Conservation (phyloP, 306 rosid genomes). For the Begonia loranthoides region DNA sequence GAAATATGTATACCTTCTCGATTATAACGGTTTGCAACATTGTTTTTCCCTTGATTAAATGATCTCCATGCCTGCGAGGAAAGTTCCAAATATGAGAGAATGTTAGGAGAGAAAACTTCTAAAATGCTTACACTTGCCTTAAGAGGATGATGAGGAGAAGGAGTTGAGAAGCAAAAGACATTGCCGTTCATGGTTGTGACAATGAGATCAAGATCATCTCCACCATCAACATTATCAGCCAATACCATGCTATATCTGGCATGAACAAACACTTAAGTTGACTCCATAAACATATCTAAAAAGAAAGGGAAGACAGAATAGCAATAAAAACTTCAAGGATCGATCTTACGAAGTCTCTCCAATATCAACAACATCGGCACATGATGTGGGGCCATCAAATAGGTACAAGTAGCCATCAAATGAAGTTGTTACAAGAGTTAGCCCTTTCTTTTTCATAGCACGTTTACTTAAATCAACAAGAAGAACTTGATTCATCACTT, state of each 20-base stretch:
- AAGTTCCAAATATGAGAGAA: not conserved
- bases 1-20: slow-evolving; percentile 79
- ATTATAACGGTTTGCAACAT: slow-evolving; percentile 41
- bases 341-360: slow-evolving; percentile 95
- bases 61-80: slow-evolving; percentile 68
- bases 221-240: slow-evolving; percentile 99
- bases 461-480: slow-evolving; percentile 70
- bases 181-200: slow-evolving; percentile 97
- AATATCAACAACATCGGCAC: slow-evolving; percentile 95
- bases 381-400: slow-evolving; percentile 89
- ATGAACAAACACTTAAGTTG: slow-evolving; percentile 8
- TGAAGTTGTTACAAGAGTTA: slow-evolving; percentile 80
- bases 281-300: not conserved
- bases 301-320: slow-evolving; percentile 6
- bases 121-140: slow-evolving; percentile 33
- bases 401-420: slow-evolving; percentile 93
- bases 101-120: not conserved
- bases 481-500: slow-evolving; percentile 90
- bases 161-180: slow-evolving; percentile 91
- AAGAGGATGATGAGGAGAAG: slow-evolving; percentile 84
- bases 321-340: slow-evolving; percentile 11
- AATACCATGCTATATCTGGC: slow-evolving; percentile 96
- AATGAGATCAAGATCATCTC: slow-evolving; percentile 93
- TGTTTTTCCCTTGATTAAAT: slow-evolving; percentile 78
- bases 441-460: slow-evolving; percentile 72